Evolutionary conservation across 768 basidiomycete species (phyloP).

Genomic region (Cyclocybe cylindracea): DNA sequence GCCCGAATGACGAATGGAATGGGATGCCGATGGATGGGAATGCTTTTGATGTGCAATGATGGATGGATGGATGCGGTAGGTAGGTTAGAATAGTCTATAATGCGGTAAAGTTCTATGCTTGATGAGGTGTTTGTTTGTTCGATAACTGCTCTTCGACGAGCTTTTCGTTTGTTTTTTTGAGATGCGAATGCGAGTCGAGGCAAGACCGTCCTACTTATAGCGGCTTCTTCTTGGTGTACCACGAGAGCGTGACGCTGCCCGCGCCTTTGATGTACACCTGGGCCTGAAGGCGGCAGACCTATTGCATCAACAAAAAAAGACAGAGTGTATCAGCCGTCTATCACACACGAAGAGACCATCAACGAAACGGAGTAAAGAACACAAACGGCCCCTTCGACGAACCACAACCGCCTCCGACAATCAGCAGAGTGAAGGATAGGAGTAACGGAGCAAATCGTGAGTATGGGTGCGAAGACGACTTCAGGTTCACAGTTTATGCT

Average conservation of each 20-base stretch:
- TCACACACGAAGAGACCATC: background rate
- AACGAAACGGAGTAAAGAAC: background rate
- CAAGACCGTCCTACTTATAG: background rate
- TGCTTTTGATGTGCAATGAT: too few relatives aligned
- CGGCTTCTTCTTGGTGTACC: slow-evolving; percentile 28
- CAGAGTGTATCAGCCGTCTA: background rate
- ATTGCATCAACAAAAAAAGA: slow-evolving; percentile 3
- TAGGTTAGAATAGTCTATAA: too few relatives aligned
- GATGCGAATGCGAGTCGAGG: background rate
- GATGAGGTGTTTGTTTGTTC: too few relatives aligned
- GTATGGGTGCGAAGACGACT: too few relatives aligned
- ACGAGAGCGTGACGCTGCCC: slow-evolving; percentile 37
- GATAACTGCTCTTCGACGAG: background rate
- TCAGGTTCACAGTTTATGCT: too few relatives aligned
- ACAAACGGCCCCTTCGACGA: background rate
- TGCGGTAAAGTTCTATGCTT: too few relatives aligned
- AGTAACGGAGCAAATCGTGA: too few relatives aligned
- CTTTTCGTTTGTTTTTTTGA: background rate
- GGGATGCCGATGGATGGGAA: too few relatives aligned
- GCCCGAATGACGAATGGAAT: too few relatives aligned
- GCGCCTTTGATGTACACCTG: slow-evolving; percentile 40
- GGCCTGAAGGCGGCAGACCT: slow-evolving; percentile 41
- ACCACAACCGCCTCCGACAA: too few relatives aligned
- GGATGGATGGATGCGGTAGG: too few relatives aligned
- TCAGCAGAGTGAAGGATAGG: too few relatives aligned